Evolutionary conservation across 768 basidiomycete species (phyloP).

Genomic region (Peribolospora baueri): DNA sequence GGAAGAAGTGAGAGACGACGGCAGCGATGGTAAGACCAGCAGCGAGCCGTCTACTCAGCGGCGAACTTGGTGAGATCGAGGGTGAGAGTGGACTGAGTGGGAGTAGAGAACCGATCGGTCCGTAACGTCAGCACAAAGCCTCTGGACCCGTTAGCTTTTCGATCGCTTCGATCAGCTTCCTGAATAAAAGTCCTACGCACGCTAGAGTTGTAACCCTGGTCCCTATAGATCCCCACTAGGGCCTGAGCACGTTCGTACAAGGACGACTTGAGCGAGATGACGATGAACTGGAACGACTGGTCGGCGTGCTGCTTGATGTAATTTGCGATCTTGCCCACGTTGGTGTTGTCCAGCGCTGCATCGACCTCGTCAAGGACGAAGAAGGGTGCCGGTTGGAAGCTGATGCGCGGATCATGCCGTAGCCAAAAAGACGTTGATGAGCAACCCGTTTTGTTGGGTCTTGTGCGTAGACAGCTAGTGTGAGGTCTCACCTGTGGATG

Average conservation of each 20-base stretch:
- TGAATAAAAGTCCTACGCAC: too few relatives aligned
- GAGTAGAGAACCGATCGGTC: too few relatives aligned
- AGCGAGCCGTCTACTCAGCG: too few relatives aligned
- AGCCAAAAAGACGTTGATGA: neutral
- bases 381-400: constrained; percentile 89
- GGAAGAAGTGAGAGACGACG: too few relatives aligned
- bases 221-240: constrained; percentile 77
- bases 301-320: constrained; percentile 74
- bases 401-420: constrained; percentile 15
- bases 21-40: too few relatives aligned
- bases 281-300: constrained; percentile 70
- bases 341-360: constrained; percentile 94
- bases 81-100: too few relatives aligned
- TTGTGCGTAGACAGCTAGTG: neutral
- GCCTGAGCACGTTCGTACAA: constrained; percentile 74
- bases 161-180: too few relatives aligned
- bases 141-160: too few relatives aligned
- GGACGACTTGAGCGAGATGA: constrained; percentile 86
- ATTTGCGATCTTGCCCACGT: constrained; percentile 81
- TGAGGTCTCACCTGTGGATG: constrained; percentile 50
- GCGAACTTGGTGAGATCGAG: too few relatives aligned
- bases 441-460: neutral
- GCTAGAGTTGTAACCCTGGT: constrained; percentile 52
- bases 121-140: too few relatives aligned
- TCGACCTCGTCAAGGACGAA: constrained; percentile 98